phyloP scores from a whole-genome alignment of 495 filamentous ascomycete species.

The Rhizodiscina lignyota region DNA sequence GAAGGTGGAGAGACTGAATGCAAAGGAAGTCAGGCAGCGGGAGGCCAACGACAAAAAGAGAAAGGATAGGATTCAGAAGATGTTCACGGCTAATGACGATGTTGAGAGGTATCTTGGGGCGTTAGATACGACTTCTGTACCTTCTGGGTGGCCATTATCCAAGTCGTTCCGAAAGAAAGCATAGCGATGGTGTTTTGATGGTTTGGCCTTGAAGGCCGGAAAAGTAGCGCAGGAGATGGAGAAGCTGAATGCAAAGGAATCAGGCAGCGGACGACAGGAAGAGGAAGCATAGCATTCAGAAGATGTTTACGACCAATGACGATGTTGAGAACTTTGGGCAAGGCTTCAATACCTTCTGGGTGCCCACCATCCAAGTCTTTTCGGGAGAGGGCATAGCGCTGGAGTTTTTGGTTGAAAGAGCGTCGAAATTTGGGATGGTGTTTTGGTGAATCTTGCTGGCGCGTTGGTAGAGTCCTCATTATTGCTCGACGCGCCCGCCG shows the following conservation, averaged over 20 bases:
- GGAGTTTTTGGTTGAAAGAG: no score
- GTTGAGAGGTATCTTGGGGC: slow-evolving; percentile 54
- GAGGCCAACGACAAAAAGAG: slow-evolving; percentile 43
- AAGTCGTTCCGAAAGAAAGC: no score
- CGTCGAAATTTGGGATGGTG: no score
- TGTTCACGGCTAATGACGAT: slow-evolving; percentile 55
- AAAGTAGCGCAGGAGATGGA: slow-evolving; percentile 28
- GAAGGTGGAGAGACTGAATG: slow-evolving; percentile 43
- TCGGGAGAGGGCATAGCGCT: no score
- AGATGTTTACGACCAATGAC: slow-evolving; percentile 50
- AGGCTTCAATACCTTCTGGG: no score
- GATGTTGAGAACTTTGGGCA: slow-evolving; percentile 51
- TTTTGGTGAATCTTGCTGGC: no score
- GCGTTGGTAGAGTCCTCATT: no score
- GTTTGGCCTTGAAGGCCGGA: slow-evolving; percentile 9
- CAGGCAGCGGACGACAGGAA: slow-evolving; percentile 40
- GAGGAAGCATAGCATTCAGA: slow-evolving; percentile 41
- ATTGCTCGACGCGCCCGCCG: no score
- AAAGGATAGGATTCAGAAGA: slow-evolving; percentile 40
- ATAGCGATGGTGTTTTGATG: no score
- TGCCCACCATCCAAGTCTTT: no score
- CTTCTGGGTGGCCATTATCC: no score
- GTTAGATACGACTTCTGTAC: no score
- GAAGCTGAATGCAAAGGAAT: slow-evolving; percentile 53
- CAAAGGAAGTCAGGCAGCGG: slow-evolving; percentile 47